Evolutionary conservation across 1,139 yeast species (phyloP).

Genomic region (Geotrichum aggregatum): DNA sequence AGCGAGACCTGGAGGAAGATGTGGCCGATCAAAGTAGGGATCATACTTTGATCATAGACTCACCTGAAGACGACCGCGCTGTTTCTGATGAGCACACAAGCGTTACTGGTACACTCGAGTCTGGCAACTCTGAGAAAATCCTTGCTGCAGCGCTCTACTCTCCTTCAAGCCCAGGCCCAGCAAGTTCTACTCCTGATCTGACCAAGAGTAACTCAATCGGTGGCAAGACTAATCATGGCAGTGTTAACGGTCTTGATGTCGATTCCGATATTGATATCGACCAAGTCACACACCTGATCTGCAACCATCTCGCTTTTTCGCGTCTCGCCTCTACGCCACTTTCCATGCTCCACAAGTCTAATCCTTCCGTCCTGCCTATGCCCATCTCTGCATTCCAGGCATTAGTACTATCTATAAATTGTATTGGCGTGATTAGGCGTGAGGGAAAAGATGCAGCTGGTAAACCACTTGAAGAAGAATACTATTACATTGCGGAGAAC

Average conservation of each 20-base stretch:
- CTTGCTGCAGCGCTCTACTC: too few species aligned
- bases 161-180: too few species aligned
- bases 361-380: constrained; percentile 30
- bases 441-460: constrained; percentile 96
- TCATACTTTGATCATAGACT: too few species aligned
- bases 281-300: constrained; percentile 42
- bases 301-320: constrained; percentile 86
- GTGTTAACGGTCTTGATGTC: constrained; percentile 14
- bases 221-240: not conserved
- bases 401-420: constrained; percentile 46
- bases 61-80: too few species aligned
- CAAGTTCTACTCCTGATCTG: too few species aligned
- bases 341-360: constrained; percentile 57
- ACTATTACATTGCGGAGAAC: constrained; percentile 79
- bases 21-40: too few species aligned
- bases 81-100: too few species aligned
- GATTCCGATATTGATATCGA: constrained; percentile 24
- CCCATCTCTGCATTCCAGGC: constrained; percentile 36
- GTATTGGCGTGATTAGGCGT: constrained; percentile 82
- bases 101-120: too few species aligned
- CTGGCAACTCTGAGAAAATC: too few species aligned
- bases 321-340: constrained; percentile 83
- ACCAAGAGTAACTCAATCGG: not conserved
- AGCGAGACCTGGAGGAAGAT: too few species aligned
- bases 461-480: constrained; percentile 86